These are phyloP conservation scores for Tricharina praecox DNA, from an alignment of 495 filamentous ascomycete genomes.

Conservation along the genomic window DNA sequence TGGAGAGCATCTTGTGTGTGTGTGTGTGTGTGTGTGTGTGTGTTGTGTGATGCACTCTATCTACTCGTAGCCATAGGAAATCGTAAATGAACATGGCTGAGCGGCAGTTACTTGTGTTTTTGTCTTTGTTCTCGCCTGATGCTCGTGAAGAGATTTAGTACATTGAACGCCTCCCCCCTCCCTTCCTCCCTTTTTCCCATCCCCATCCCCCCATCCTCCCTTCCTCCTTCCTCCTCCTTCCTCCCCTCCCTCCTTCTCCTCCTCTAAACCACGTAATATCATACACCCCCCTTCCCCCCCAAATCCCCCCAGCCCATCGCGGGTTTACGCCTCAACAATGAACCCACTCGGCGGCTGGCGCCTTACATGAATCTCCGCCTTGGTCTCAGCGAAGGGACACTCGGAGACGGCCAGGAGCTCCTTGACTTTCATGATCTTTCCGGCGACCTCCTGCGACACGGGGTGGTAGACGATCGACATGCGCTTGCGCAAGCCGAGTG, in stretches of 20 bases:
- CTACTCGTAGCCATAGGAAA: too few relatives aligned
- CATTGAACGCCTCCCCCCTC: not conserved
- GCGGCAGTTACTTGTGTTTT: too few relatives aligned
- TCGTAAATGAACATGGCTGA: too few relatives aligned
- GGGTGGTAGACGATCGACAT: conserved; percentile 83
- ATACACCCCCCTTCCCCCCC: too few relatives aligned
- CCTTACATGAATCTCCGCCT: conserved; percentile 53
- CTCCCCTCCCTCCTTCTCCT: conserved; percentile 9
- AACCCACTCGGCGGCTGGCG: conserved; percentile 72
- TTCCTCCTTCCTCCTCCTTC: too few relatives aligned
- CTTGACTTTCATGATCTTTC: conserved; percentile 96
- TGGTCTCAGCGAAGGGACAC: conserved; percentile 52
- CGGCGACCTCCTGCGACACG: conserved; percentile 65
- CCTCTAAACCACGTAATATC: too few relatives aligned
- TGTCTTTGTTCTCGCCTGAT: too few relatives aligned
- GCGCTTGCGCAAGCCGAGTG: conserved; percentile 77
- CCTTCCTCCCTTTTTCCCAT: not conserved
- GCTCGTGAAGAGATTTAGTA: too few relatives aligned
- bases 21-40: too few relatives aligned
- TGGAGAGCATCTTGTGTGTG: too few relatives aligned
- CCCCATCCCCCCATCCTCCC: not conserved
- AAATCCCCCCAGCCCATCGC: too few relatives aligned
- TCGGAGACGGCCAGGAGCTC: conserved; percentile 79
- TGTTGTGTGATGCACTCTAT: too few relatives aligned
- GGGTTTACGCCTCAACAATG: conserved; percentile 56